phyloP scores from a whole-genome alignment of 108 stramenopile species.

The Seminavis robusta region DNA sequence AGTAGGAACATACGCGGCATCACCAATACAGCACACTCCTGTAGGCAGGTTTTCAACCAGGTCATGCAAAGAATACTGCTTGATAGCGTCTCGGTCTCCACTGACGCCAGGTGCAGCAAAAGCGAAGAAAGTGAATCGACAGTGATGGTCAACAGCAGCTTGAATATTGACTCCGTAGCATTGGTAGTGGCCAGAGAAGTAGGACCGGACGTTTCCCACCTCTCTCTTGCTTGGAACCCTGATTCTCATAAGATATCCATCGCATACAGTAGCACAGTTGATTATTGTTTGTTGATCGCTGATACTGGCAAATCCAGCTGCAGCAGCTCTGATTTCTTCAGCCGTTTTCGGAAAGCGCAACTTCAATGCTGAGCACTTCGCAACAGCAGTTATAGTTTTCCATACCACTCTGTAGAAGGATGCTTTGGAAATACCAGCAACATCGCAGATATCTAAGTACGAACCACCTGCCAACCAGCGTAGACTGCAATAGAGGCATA shows the following conservation, averaged over 20 bases:
- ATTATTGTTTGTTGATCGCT: no score
- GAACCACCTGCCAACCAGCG: no score
- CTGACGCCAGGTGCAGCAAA: slow-evolving; percentile 14
- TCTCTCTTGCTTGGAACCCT: slow-evolving; percentile 2
- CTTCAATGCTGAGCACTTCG: no score
- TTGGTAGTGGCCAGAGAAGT: slow-evolving; percentile 16
- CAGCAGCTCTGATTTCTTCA: no score
- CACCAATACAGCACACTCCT: slow-evolving; percentile 14
- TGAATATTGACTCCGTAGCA: slow-evolving; percentile 15
- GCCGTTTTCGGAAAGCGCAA: no score
- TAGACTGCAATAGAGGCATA: no score
- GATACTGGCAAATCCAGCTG: no score
- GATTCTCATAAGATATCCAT: slow-evolving; percentile 15
- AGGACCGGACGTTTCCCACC: neutral
- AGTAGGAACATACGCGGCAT: slow-evolving; percentile 7
- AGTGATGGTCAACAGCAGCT: slow-evolving; percentile 9
- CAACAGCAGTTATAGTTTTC: no score
- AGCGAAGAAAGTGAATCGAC: slow-evolving; percentile 4
- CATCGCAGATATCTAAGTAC: no score
- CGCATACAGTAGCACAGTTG: no score
- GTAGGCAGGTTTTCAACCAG: slow-evolving; percentile 2
- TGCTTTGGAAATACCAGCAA: no score
- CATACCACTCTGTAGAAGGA: no score
- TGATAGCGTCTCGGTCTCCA: slow-evolving; percentile 1
- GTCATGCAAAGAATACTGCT: neutral